Evolutionary conservation across 208 protist species (phyloP), one percentile per base, ranked within the genome.

Genomic region (Trypanosoma conorhini): DNA sequence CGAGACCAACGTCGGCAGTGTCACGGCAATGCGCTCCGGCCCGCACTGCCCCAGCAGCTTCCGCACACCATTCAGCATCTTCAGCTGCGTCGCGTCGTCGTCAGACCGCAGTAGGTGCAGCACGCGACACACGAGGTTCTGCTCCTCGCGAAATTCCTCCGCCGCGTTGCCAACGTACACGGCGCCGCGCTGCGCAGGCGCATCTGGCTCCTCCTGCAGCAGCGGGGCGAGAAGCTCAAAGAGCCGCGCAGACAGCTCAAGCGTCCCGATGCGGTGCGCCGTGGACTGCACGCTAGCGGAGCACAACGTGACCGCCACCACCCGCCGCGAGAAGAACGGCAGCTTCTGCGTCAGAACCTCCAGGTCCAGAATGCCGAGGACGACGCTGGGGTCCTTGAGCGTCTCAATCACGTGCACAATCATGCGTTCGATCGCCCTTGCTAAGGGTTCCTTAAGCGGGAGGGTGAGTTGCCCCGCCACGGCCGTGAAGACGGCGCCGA

Each of bases 131-230:
- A 99, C 88, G 5, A 88, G 70, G 31, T 87, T 80, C 84, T 98
- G 95, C 77, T 99, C 97, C 33, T 97, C 96, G 19, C 69, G 67
- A 59, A 98, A 97, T 64, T 98, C 92, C 62, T 85, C 83, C 22
- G 21, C 31, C 3, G 74, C 58, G 55, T 91, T 75, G 70, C 81
- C 75, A 71, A 51, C 54, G 81, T 83, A 91, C 35, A 85, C 73
- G 13, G 78, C 65, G 17, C 21, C 26, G 19, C 48, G 46, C 44
- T 86, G 72, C 0, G 60, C 76, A 52, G 80, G 78, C 9, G 70
- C 63, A 57, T 95, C 88, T 3, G 76, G 31, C 63, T 94, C 86
- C 40, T 96, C 89, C 38, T 81, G 62, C 24, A 98, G 59, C 10
- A 98, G 67, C 56, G 95, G 87, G 35, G 82, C 74, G 28, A 98